Evolutionary conservation across 306 rosid species (phyloP), one percentile per base, ranked within the genome.

Genomic region (Hylodesmum podocarpum): DNA sequence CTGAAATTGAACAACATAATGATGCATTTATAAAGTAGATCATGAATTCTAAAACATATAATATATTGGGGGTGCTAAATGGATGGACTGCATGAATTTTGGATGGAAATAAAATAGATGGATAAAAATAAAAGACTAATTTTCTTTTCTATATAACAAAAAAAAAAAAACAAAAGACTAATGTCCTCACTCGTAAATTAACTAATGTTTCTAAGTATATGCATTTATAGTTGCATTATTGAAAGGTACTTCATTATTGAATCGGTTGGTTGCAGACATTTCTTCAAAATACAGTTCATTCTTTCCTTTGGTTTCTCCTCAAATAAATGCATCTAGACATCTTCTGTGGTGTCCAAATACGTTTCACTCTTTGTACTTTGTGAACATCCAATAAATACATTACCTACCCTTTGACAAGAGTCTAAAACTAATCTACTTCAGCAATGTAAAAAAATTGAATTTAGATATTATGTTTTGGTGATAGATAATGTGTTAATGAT

Each of bases 261-360:
- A 25, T 25, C 40, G 39, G 57, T 40, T 75, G 29, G 50, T 22
- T 36, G 41, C 50, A 28, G 43, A 16, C 62, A 18, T 31, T 74
- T 29, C 29, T 18, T 73, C 8, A 14, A 5, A 22, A 12, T 41
- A 61, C 47, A 13, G 8, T 37, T 50, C 21, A 5, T 50, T 37
- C 66, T 34, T 16, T 21, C 7, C 16, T 24, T 53, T 16, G 5
- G 31, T 25, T 12, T 12, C 22, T 76, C 36, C 36, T 54, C 21
- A 8, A 41, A 19, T 69, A 25, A 55, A 55, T 67, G 62, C 28
- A 72, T 50, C 27, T 63, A 39, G 46, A 62, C 47, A 3, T 22
- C 31, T 18, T n/a, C n/a, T n/a, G n/a, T n/a, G n/a, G 5, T 49
- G 72, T 63, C 66, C 58, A 49, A 49, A 50, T 70, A 25, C 72